These are phyloP conservation scores for Suillus subaureus DNA, from an alignment of 768 basidiomycete genomes.

Conservation along the genomic window DNA sequence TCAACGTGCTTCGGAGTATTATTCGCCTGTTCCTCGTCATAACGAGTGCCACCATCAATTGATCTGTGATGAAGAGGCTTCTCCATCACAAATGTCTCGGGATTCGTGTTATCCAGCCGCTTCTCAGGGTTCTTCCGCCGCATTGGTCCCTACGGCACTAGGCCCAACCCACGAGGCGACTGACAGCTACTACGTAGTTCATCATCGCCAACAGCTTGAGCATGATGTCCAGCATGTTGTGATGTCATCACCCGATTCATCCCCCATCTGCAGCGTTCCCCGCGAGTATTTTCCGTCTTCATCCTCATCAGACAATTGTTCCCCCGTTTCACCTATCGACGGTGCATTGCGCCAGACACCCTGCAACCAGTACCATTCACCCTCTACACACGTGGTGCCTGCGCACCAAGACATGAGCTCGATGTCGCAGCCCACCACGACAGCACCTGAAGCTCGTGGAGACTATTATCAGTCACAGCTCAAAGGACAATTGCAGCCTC, in stretches of 20 bases:
- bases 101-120: not conserved
- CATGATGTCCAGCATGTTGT: slow-evolving; percentile 28
- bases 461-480: slow-evolving; percentile 1
- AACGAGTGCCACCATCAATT: slow-evolving; percentile 1
- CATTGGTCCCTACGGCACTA: not conserved
- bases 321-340: slow-evolving; percentile 33
- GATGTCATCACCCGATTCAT: slow-evolving; percentile 31
- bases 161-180: not conserved
- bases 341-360: slow-evolving; percentile 23
- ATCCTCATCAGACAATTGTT: slow-evolving; percentile 25
- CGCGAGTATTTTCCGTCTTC: slow-evolving; percentile 28
- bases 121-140: slow-evolving; percentile 6
- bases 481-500: slow-evolving; percentile 13
- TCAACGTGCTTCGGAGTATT: slow-evolving; percentile 39
- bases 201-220: slow-evolving; percentile 25
- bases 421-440: slow-evolving; percentile 22
- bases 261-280: slow-evolving; percentile 29
- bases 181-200: not conserved
- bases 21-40: slow-evolving; percentile 28
- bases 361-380: slow-evolving; percentile 30
- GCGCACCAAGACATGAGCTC: slow-evolving; percentile 18
- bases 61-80: slow-evolving; percentile 3
- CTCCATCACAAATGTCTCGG: slow-evolving; percentile 1
- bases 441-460: slow-evolving; percentile 9
- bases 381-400: slow-evolving; percentile 22